A percentile compares a stretch with the other conserved stretches of the same genome.
Evolutionary conservation across 345 rosid genomes (phyloP).

Genomic region (Euphorbia pulcherrima): DNA sequence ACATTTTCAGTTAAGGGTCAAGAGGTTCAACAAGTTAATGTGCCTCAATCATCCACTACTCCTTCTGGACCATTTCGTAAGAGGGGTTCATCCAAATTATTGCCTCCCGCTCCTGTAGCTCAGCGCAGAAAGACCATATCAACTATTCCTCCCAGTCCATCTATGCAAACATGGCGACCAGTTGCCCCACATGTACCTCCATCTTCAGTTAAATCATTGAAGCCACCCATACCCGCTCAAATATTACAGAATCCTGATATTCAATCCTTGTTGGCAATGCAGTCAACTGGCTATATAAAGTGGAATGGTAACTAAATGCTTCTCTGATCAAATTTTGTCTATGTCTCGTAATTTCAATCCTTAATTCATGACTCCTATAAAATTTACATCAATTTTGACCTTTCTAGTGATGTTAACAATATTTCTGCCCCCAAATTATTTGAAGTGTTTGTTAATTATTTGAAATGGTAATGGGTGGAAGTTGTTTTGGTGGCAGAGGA

Average conservation of each 20-base stretch:
- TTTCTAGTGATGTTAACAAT: neutral
- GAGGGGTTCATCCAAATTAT: constrained; percentile 15
- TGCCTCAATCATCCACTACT: constrained; percentile 6
- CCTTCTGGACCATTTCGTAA: constrained; percentile 18
- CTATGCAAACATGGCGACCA: constrained; percentile 1
- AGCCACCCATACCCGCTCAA: neutral
- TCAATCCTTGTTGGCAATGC: neutral
- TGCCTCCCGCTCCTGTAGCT: constrained; percentile 4
- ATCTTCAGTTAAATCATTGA: neutral
- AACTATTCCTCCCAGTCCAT: neutral
- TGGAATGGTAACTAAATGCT: constrained; percentile 9
- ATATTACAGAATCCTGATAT: neutral
- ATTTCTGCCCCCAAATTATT: neutral
- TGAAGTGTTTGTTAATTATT: neutral
- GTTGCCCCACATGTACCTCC: constrained; percentile 2
- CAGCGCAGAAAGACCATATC: constrained; percentile 12
- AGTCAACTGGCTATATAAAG: constrained; percentile 6
- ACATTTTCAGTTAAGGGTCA: neutral
- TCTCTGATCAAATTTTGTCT: neutral
- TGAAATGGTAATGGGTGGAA: neutral
- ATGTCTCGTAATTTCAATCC: neutral
- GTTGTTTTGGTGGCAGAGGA: constrained; percentile 15
- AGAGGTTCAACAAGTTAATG: constrained; percentile 10
- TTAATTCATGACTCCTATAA: neutral
- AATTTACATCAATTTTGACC: neutral